Base-by-base conservation (phyloP, 495 filamentous ascomycete genomes). In the Trichoderma virens region DNA sequence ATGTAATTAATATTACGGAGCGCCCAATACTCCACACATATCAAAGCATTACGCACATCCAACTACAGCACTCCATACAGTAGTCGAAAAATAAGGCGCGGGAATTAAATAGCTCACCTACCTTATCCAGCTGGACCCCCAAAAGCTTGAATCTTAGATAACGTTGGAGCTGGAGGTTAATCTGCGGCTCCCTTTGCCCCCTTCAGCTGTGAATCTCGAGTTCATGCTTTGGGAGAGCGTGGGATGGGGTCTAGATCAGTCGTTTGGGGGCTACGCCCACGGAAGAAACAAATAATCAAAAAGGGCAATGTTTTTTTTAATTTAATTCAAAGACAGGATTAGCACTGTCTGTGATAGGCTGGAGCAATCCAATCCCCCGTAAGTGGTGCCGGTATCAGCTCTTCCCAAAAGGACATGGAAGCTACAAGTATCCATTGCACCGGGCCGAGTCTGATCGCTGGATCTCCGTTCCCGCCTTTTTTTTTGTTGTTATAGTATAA, bases 31-130 rank as follows among this genome's bases (percentile, higher is more conserved):
- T 8, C 18, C 43, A 8, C 43, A 20, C 18, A n/a, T 47, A 35
- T 35, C 34, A 35, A 35, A 35, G 34, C 34, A 6, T 13, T 35
- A n/a, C 38, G 18, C 38, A 41, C 38, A 41, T n/a, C n/a, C 43
- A 23, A n/a, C 8, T 47, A 23, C 43, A 25, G 18, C 7, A 20
- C 38, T 41, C 35, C 14, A 45, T 20, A 45, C 41, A 45, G 16
- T 6, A 45, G 14, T n/a, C 18, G 18, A 47, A 8, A 9, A 25
- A 23, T 7, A 20, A 20, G 3, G 4, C 9, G 5, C 5, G 18
- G 43, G 20, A 47, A 47, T 47, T 47, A 47, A 47, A 47, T 47
- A 47, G 20, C 43, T 47, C 43, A 47, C 16, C n/a, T 47, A 47
- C 16, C 43, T 20, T 47, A 47, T 47, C 16, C 43, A 47, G 43